These are phyloP conservation scores for Lichtheimia ramosa DNA, from an alignment of 371 early-diverging fungal genomes.

Conservation along the genomic window DNA sequence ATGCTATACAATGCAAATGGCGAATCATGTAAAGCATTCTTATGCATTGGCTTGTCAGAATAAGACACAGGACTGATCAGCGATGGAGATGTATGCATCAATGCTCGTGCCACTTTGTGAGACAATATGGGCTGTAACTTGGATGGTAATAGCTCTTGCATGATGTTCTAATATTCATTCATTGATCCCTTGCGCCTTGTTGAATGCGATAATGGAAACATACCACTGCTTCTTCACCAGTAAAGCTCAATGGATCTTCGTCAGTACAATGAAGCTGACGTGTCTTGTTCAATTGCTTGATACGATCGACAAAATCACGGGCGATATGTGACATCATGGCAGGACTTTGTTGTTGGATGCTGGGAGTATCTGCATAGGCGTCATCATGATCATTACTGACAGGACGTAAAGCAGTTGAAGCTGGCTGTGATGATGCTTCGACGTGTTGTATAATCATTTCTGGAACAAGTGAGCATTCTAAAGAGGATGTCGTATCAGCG, in stretches of 20 bases:
- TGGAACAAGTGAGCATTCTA: conserved; percentile 8
- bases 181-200: not conserved
- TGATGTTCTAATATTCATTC: conserved; percentile 26
- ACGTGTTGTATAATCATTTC: not conserved
- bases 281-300: conserved; percentile 22
- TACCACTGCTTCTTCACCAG: conserved; percentile 46
- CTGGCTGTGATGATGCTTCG: not conserved
- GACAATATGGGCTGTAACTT: conserved; percentile 17
- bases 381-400: not conserved
- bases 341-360: conserved; percentile 14
- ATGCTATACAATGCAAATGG: conserved; percentile 37
- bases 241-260: conserved; percentile 45
- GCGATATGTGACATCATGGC: conserved; percentile 41
- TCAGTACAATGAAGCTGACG: conserved; percentile 36
- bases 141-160: conserved; percentile 26
- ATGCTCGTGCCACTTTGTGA: conserved; percentile 30
- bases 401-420: not conserved
- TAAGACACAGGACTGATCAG: conserved; percentile 34
- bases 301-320: conserved; percentile 18
- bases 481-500: conserved; percentile 7
- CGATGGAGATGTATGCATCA: conserved; percentile 33
- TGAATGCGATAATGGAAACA: not conserved
- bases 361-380: too few relatives aligned
- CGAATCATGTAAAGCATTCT: conserved; percentile 36
- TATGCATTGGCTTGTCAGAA: conserved; percentile 38